Conservation (phyloP, 306 rosid genomes). For the Quercus gilva region DNA sequence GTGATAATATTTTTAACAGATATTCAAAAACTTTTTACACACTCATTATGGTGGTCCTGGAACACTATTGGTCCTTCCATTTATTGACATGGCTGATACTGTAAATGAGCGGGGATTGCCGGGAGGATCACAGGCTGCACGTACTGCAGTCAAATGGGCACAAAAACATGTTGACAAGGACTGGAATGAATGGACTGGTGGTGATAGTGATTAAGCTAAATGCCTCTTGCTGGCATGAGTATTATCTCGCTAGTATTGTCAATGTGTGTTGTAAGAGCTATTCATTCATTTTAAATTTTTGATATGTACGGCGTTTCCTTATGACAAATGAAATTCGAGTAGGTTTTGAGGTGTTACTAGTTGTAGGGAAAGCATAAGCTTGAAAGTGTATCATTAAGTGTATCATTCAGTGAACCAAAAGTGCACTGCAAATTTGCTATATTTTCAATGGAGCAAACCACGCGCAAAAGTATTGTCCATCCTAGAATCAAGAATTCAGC, state of each 20-base stretch:
- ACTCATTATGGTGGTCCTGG: constrained; percentile 96
- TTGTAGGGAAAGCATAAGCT: neutral
- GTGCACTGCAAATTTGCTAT: too few relatives aligned
- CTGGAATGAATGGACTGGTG: constrained; percentile 80
- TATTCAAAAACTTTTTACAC: constrained; percentile 67
- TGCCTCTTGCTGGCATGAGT: neutral
- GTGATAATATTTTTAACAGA: constrained; percentile 41
- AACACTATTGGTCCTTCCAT: constrained; percentile 74
- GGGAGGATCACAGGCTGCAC: constrained; percentile 89
- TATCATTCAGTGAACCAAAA: neutral
- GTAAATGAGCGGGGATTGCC: constrained; percentile 65
- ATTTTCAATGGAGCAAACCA: too few relatives aligned
- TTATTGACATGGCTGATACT: constrained; percentile 80
- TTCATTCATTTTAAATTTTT: constrained; percentile 40
- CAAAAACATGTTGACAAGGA: constrained; percentile 80
- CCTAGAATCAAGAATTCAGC: neutral
- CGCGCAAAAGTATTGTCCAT: neutral
- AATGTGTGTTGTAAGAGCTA: constrained; percentile 24
- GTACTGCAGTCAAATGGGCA: constrained; percentile 85
- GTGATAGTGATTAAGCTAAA: constrained; percentile 27
- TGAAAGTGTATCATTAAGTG: too few relatives aligned
- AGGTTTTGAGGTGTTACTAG: neutral
- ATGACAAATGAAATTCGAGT: neutral
- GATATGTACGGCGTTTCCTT: constrained; percentile 3
- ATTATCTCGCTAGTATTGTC: neutral